Base-by-base conservation (phyloP, 2,329 filamentous ascomycete genomes). In the Aspergillus fijiensis region DNA sequence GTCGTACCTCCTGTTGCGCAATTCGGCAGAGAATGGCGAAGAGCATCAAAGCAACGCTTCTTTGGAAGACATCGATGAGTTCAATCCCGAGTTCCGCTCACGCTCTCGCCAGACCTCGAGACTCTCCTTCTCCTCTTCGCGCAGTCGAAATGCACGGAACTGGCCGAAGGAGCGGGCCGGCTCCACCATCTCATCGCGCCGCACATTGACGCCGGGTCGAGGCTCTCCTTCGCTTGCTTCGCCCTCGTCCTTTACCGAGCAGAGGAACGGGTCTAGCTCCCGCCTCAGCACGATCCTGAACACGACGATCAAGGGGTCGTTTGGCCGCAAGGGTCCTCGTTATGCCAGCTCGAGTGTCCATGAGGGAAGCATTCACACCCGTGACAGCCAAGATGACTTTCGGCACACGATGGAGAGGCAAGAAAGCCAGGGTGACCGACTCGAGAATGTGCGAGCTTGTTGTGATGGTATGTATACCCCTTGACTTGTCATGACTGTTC, bases 401-500 rank as follows among this genome's bases (percentile, higher is more conserved):
- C 83, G 91, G 59, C 84, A 88, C 64, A 87, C 93, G 64, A 91
- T 94, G 69, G 90, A 94, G 77, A 83, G 77, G 52, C 75, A 80
- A 56, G 74, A 85, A 63, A 82, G 87, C 57, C 90, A 93, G 66
- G 82, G 88, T 27, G 90, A 93, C 72, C 84, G 88, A 63, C 82
- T 98, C 69, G 94, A 98, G 82, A 97, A 99, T 75, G 95, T 99
- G 65, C 85, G 95, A 72, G 93, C 94, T 61, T 99, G 95, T 80
- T 99, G 95, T 77, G 95, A 98, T 84, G 95, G 93, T 94, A 84
- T 85, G 89, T 51, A 6, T 35, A 3, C 9, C 19, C n/a, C 14
- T 21, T 10, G n/a, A 16, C 21, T 23, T 31, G 10, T 19, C 5
- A 21, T 58, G 5, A 19, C 47, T 35, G 16, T 27, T n/a, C n/a